A percentile compares a stretch with the other conserved stretches of the same genome.
Evolutionary conservation across 1,139 yeast genomes (phyloP).

Genomic region (Lodderomyces pseudojiufengensis): DNA sequence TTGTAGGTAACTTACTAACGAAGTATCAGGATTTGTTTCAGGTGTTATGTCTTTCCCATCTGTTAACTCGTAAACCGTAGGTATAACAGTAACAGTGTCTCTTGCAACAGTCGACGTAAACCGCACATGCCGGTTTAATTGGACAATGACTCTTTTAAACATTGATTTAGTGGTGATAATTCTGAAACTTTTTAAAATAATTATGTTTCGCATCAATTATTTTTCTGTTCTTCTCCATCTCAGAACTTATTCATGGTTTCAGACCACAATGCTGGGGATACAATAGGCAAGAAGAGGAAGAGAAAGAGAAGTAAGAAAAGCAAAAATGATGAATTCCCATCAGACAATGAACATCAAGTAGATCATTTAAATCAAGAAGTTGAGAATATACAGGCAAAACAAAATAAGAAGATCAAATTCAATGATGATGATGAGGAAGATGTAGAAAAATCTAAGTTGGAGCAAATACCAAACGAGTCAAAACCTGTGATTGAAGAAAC

Average conservation of each 20-base stretch:
- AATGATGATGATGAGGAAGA: slow-evolving; percentile 28
- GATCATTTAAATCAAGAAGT: slow-evolving; percentile 15
- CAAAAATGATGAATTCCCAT: slow-evolving; percentile 3
- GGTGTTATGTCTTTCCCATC: slow-evolving; percentile 12
- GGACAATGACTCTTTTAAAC: not conserved
- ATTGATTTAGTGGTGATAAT: not conserved
- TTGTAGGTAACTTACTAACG: slow-evolving; percentile 44
- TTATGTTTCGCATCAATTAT: not conserved
- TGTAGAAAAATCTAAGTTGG: slow-evolving; percentile 14
- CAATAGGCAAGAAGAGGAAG: slow-evolving; percentile 15
- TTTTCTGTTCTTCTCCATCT: slow-evolving; percentile 1
- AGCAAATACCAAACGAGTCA: too few species aligned
- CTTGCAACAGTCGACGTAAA: slow-evolving; percentile 15
- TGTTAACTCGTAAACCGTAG: slow-evolving; percentile 31
- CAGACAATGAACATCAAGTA: slow-evolving; percentile 16
- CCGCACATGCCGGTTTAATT: slow-evolving; percentile 5
- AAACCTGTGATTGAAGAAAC: too few species aligned
- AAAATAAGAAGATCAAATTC: slow-evolving; percentile 29
- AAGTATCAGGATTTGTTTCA: slow-evolving; percentile 32
- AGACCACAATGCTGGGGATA: not conserved
- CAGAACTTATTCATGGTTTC: not conserved
- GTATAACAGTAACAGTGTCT: slow-evolving; percentile 34
- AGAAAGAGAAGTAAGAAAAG: slow-evolving; percentile 20
- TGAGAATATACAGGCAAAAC: slow-evolving; percentile 4
- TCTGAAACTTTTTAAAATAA: not conserved